A percentile compares a stretch with the other conserved stretches of the same genome.
phyloP scores from a whole-genome alignment of 2,329 filamentous ascomycete species.

The Fusarium paranaense region DNA sequence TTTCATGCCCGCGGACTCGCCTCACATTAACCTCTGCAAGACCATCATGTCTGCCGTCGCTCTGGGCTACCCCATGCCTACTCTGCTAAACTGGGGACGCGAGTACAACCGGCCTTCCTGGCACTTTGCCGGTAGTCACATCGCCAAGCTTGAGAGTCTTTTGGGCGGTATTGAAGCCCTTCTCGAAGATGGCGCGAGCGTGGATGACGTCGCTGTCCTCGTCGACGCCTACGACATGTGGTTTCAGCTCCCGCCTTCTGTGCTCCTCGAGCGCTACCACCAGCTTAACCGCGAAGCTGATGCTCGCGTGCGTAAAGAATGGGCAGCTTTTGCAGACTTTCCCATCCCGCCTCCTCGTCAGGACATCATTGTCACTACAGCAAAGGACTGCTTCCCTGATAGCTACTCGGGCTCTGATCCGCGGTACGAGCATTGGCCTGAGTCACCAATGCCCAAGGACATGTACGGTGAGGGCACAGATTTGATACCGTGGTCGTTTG shows the following conservation, averaged over 20 bases:
- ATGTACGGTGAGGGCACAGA: constrained; percentile 52
- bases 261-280: constrained; percentile 52
- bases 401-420: constrained; percentile 50
- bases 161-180: constrained; percentile 47
- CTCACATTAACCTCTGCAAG: constrained; percentile 54
- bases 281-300: constrained; percentile 50
- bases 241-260: constrained; percentile 54
- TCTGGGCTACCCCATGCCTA: constrained; percentile 52
- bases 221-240: constrained; percentile 54
- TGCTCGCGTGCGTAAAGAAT: constrained; percentile 41
- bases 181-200: constrained; percentile 36
- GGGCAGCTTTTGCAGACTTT: constrained; percentile 40
- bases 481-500: constrained; percentile 40
- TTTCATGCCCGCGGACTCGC: constrained; percentile 53
- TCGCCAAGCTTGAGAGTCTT: constrained; percentile 53
- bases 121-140: constrained; percentile 54
- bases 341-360: constrained; percentile 48
- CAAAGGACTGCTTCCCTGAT: constrained; percentile 52
- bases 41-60: constrained; percentile 53
- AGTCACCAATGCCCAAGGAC: constrained; percentile 49
- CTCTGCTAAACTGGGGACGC: constrained; percentile 52
- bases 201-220: constrained; percentile 51
- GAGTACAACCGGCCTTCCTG: constrained; percentile 52
- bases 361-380: constrained; percentile 48
- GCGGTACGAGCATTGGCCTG: constrained; percentile 52